These are phyloP conservation scores for Xylaria venustula DNA, from an alignment of 495 filamentous ascomycete genomes.

Conservation along the genomic window DNA sequence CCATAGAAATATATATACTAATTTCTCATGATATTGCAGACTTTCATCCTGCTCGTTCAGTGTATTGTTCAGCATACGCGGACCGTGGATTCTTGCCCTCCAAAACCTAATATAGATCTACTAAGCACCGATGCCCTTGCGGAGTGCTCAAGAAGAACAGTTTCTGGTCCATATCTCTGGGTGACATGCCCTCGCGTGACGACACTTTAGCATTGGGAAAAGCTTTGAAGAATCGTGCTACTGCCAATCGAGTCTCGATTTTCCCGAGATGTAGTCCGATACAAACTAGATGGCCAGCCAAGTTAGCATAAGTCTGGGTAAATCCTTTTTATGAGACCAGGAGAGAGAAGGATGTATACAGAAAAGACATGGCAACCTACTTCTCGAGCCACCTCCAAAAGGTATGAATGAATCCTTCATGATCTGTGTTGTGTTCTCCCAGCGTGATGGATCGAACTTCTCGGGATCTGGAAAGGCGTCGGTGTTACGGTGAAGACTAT, in stretches of 20 bases:
- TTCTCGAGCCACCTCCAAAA: constrained; percentile 9
- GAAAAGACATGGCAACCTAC: background rate
- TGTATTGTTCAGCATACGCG: too few relatives aligned
- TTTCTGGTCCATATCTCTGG: background rate
- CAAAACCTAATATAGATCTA: too few relatives aligned
- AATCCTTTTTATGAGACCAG: too few relatives aligned
- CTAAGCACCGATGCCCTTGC: background rate
- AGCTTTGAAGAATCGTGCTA: background rate
- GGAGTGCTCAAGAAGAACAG: background rate
- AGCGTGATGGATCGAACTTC: constrained; percentile 13
- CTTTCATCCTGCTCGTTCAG: too few relatives aligned
- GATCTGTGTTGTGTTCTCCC: constrained; percentile 12
- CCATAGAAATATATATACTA: too few relatives aligned
- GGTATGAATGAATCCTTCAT: constrained; percentile 15
- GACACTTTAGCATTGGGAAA: background rate
- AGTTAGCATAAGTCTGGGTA: background rate
- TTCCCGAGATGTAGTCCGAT: constrained; percentile 3
- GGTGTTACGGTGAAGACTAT: constrained; percentile 29
- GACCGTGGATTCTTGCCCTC: too few relatives aligned
- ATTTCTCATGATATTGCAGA: too few relatives aligned
- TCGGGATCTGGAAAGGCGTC: constrained; percentile 27
- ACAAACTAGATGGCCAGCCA: background rate
- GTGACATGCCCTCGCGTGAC: background rate
- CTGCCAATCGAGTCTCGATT: background rate
- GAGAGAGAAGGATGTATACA: background rate